A percentile compares a stretch with the other conserved stretches of the same genome.
Conservation (phyloP, 2,329 filamentous ascomycete species). For the Berkeleyomyces basicola region DNA sequence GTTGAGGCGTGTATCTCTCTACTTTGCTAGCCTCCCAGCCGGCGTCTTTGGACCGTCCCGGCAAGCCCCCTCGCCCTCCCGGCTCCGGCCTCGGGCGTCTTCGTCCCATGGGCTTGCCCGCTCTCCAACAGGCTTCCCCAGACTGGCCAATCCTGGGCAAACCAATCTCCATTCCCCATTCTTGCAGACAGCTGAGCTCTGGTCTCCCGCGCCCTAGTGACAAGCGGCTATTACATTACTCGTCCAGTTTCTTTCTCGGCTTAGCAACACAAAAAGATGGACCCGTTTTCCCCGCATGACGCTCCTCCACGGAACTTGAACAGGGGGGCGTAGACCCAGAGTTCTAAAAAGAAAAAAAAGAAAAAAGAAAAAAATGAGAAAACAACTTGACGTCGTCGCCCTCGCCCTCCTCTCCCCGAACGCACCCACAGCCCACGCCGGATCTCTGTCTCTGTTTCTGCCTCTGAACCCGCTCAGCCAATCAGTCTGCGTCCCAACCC, state of each 20-base stretch:
- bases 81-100: no score
- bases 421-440: neutral
- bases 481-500: neutral
- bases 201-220: neutral
- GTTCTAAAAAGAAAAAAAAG: neutral
- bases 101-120: no score
- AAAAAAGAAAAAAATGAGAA: neutral
- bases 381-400: neutral
- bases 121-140: no score
- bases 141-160: no score
- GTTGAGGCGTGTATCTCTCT: no score
- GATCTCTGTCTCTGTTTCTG: neutral
- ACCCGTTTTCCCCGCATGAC: neutral
- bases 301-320: neutral
- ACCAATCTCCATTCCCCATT: neutral
- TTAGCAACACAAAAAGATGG: neutral
- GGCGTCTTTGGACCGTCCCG: no score
- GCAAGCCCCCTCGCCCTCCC: no score
- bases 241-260: neutral
- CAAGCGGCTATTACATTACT: neutral
- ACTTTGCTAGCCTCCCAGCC: no score
- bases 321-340: neutral
- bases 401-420: neutral
- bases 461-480: neutral
- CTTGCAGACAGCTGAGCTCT: neutral